phyloP scores from a whole-genome alignment of 805 yeast genomes.

The Pichia nanzhaoensis region DNA sequence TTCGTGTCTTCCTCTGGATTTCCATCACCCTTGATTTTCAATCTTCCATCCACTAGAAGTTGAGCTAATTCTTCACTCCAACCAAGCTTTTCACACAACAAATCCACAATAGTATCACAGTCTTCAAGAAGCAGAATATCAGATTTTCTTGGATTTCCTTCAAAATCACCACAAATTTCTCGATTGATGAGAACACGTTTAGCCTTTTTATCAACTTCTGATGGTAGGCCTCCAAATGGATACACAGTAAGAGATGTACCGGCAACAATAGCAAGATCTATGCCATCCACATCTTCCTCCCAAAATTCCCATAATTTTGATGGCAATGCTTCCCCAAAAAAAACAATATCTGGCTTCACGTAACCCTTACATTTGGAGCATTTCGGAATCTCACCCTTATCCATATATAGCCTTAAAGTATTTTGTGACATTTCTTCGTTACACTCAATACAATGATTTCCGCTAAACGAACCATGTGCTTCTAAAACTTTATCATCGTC shows the following conservation, averaged over 20 bases:
- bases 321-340: slow-evolving; percentile 89
- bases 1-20: neutral
- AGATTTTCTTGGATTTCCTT: slow-evolving; percentile 40
- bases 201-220: slow-evolving; percentile 44
- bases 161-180: slow-evolving; percentile 73
- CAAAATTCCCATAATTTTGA: slow-evolving; percentile 56
- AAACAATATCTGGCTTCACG: slow-evolving; percentile 90
- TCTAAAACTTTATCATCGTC: slow-evolving; percentile 60
- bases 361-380: slow-evolving; percentile 67
- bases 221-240: slow-evolving; percentile 84
- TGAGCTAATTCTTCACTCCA: slow-evolving; percentile 54
- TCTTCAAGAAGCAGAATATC: slow-evolving; percentile 59
- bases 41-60: slow-evolving; percentile 30
- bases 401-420: slow-evolving; percentile 34
- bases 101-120: slow-evolving; percentile 60
- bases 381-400: slow-evolving; percentile 35
- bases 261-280: slow-evolving; percentile 76
- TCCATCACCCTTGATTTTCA: slow-evolving; percentile 3
- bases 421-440: slow-evolving; percentile 42
- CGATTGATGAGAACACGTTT: slow-evolving; percentile 65
- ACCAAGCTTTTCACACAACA: slow-evolving; percentile 48
- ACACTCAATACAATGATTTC: slow-evolving; percentile 79
- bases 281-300: slow-evolving; percentile 47
- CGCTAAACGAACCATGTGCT: slow-evolving; percentile 93
- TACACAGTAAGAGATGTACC: slow-evolving; percentile 88